These are phyloP conservation scores for Exserohilum rostratum DNA, from an alignment of 2,329 filamentous ascomycete species.

Conservation along the genomic window DNA sequence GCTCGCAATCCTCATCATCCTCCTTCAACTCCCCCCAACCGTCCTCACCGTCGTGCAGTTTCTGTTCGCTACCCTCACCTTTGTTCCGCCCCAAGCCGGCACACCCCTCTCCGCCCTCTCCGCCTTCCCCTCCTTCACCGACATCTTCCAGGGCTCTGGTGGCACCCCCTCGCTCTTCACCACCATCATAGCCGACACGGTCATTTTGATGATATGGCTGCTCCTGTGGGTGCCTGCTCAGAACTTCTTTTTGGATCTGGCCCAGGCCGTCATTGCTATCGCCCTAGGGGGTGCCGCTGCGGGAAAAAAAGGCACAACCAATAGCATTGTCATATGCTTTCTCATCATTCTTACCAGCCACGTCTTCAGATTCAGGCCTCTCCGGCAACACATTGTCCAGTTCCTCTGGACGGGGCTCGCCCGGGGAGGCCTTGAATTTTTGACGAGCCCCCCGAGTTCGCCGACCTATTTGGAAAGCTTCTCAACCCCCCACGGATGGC, in stretches of 20 bases:
- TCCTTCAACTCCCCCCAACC: conserved; percentile 89
- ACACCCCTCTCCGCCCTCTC: conserved; percentile 77
- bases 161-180: conserved; percentile 86
- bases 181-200: conserved; percentile 80
- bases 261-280: conserved; percentile 90
- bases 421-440: conserved; percentile 49
- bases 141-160: conserved; percentile 87
- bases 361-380: conserved; percentile 60
- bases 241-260: conserved; percentile 85
- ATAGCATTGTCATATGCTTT: conserved; percentile 74
- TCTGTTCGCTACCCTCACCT: conserved; percentile 89
- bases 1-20: conserved; percentile 92
- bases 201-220: conserved; percentile 84
- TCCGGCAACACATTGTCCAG: conserved; percentile 51
- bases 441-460: conserved; percentile 47
- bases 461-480: conserved; percentile 45
- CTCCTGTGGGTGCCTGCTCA: conserved; percentile 87
- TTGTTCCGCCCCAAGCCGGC: conserved; percentile 78
- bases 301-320: conserved; percentile 70
- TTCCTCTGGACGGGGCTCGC: conserved; percentile 48
- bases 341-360: conserved; percentile 65
- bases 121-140: conserved; percentile 77
- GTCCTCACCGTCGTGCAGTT: conserved; percentile 88
- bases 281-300: conserved; percentile 83
- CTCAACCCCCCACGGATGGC: conserved; percentile 64